Evolutionary conservation across 306 rosid genomes (phyloP).

Genomic region (Quillaja saponaria): DNA sequence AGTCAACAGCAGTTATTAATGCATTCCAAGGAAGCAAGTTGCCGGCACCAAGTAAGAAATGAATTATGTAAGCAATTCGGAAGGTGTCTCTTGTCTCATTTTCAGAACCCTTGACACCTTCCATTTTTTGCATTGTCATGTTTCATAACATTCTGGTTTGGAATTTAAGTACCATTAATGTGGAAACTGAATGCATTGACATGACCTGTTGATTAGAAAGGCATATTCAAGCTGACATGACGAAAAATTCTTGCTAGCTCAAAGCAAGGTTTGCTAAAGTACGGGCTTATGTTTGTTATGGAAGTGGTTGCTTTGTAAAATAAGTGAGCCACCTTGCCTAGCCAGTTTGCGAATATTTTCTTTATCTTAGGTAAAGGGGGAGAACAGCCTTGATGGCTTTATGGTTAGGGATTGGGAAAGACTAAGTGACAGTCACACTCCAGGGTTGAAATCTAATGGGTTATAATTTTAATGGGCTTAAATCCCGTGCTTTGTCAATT

Average conservation of each 20-base stretch:
- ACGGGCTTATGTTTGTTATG: conserved; percentile 19
- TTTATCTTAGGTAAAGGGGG: too few species aligned
- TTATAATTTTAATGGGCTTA: too few species aligned
- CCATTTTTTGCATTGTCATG: conserved; percentile 42
- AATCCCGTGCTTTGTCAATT: too few species aligned
- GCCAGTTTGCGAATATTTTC: conserved; percentile 15
- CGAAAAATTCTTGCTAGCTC: conserved; percentile 14
- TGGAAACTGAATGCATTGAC: conserved; percentile 10
- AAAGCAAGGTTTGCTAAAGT: conserved; percentile 21
- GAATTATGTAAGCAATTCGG: conserved; percentile 72
- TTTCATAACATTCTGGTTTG: conserved; percentile 23
- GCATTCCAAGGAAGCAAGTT: conserved; percentile 98
- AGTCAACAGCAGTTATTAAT: conserved; percentile 87
- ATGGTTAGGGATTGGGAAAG: too few species aligned
- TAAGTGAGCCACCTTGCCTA: conserved; percentile 21
- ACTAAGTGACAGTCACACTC: too few species aligned
- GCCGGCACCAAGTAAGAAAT: conserved; percentile 89
- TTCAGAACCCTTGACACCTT: conserved; percentile 43
- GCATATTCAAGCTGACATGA: conserved; percentile 36
- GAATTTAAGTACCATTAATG: conserved; percentile 30
- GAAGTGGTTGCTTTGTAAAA: background rate
- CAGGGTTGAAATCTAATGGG: too few species aligned
- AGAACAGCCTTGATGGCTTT: too few species aligned
- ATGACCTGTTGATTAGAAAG: conserved; percentile 47
- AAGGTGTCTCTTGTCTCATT: conserved; percentile 53